Evolutionary conservation across 176 grass and related monocot genomes (phyloP), one percentile per base, ranked within the genome.

Genomic region (Areca catechu): DNA sequence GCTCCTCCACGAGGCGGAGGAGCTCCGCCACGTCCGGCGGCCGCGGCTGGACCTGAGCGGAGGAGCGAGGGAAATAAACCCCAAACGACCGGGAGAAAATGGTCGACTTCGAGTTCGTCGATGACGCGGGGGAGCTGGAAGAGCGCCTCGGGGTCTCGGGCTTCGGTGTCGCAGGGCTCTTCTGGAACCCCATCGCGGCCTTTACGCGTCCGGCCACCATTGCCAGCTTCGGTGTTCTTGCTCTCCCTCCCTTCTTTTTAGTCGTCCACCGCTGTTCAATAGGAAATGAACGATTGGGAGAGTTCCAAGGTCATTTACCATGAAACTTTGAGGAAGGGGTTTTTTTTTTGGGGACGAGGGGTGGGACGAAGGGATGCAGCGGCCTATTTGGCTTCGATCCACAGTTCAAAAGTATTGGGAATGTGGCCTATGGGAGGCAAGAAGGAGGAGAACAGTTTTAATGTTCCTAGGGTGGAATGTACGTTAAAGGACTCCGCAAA

Each of bases 201-300:
- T 93, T 99, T 9, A 99, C 94, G 52, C 83, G 82, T 15, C 94
- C 88, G n/a, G 87, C 60, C 69, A 99, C 94, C 94, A 99, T 89
- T 63, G 19, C 19, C 21, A 1, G 34, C 9, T 43, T 43, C 34
- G 34, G 34, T 43, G 34, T 1, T 29, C 51, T 53, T 22, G 27
- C 10, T 29, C 48, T 37, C 53, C 50, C 49, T 16, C 2, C 17
- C 28, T 71, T 5, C 19, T 25, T 48, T 19, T n/a, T 60, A 22
- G 6, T 73, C 58, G 58, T 62, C 22, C 28, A 47, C 19, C 22
- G 22, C 4, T 12, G 58, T 17, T 60, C 17, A 59, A 43, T 23
- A 4, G 22, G 57, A 57, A 24, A 50, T 29, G 50, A 30, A 57
- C 48, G 16, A 19, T 9, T 63, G 51, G 68, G 37, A 24, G 9